Conservation (phyloP, 345 rosid genomes). For the Rhizophora apiculata region DNA sequence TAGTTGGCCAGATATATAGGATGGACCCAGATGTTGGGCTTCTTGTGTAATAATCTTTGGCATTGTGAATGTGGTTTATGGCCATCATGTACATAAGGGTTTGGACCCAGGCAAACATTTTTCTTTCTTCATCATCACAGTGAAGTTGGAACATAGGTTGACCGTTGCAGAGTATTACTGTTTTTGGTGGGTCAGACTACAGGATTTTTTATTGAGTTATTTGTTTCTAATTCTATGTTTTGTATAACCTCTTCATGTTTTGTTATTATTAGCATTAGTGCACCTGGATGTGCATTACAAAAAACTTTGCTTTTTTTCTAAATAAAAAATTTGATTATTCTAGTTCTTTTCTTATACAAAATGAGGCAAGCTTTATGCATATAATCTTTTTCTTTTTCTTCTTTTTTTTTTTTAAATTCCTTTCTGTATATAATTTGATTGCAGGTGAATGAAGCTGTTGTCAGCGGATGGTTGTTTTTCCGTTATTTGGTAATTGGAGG, state of each 20-base stretch:
- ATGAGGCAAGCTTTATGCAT: no score
- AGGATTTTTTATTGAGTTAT: not conserved
- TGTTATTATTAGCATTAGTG: no score
- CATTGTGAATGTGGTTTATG: not conserved
- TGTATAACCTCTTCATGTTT: no score
- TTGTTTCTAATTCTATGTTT: no score
- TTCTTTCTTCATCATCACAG: no score
- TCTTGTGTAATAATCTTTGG: not conserved
- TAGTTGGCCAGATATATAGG: not conserved
- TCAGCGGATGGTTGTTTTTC: conserved; percentile 93
- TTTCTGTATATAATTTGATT: conserved; percentile 8
- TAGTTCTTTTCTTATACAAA: no score
- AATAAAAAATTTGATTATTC: no score
- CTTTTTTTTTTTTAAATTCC: not conserved
- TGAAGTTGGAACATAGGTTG: no score
- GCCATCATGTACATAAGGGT: not conserved
- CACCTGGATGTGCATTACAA: no score
- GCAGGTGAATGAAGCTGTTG: conserved; percentile 98
- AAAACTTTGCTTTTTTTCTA: no score
- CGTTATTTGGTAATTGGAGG: conserved; percentile 99
- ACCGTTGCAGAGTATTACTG: no score
- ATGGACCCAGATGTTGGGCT: not conserved
- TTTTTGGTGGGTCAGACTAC: not conserved
- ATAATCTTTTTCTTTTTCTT: not conserved
- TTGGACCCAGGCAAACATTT: no score